phyloP scores from a whole-genome alignment of 345 rosid species.

The Hevea brasiliensis region DNA sequence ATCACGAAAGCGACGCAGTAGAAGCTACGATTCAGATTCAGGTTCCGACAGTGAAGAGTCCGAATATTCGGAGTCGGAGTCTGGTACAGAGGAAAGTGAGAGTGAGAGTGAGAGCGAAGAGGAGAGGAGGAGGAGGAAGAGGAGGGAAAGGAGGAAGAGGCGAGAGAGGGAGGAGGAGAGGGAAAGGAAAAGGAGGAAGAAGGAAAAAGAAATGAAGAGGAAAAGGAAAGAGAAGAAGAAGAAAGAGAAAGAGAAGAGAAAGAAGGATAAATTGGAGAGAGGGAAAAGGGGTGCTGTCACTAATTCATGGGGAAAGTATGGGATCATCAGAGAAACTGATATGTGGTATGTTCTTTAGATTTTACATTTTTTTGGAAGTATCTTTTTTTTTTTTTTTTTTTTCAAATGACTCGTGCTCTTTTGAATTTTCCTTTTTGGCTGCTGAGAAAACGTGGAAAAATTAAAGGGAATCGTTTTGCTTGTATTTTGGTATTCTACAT shows the following conservation, averaged over 20 bases:
- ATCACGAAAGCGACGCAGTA: constrained; percentile 11
- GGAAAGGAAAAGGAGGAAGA: background rate
- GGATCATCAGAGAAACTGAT: constrained; percentile 87
- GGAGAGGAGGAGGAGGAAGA: constrained; percentile 34
- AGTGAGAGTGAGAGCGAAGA: constrained; percentile 21
- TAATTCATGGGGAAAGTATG: constrained; percentile 92
- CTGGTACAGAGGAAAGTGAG: constrained; percentile 28
- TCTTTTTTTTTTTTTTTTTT: background rate
- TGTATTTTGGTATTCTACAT: no score
- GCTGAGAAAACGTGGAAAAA: no score
- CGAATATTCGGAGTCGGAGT: constrained; percentile 24
- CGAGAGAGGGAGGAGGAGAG: constrained; percentile 10
- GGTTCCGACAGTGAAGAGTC: constrained; percentile 7
- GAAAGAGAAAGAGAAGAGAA: constrained; percentile 13
- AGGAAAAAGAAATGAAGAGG: background rate
- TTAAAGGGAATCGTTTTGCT: no score
- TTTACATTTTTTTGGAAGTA: no score
- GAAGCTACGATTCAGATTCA: constrained; percentile 8
- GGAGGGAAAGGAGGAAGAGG: constrained; percentile 30
- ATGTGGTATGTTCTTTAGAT: constrained; percentile 64
- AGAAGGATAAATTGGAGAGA: constrained; percentile 20
- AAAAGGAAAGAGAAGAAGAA: constrained; percentile 5
- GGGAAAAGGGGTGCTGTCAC: constrained; percentile 68
- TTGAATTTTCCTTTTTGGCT: no score
- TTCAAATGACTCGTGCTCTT: background rate